Base-by-base conservation (phyloP, 1,139 yeast species). In the Candida neerlandica region DNA sequence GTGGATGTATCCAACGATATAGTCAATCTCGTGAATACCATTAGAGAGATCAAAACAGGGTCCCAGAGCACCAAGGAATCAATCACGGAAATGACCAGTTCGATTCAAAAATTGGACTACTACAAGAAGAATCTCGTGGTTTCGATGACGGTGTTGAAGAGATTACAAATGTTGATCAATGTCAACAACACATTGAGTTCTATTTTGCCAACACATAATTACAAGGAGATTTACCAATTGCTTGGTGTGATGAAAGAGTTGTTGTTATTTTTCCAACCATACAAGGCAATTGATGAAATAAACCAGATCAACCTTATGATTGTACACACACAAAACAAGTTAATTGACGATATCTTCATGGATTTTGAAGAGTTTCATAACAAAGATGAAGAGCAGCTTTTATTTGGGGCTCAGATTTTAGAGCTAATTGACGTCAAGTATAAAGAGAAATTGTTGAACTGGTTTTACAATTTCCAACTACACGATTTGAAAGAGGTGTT, bases 121-220 rank as follows among this genome's bases (percentile, higher is more conserved):
- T 85, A 91, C 42, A 95, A 94, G 70, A 82, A 82, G 63, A 94
- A 94, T 63, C 71, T 94, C 47, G 92, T 90, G 2, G 75, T 82
- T 33, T 83, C 95, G 12, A 89, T 94, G 88, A 90, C 96, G 1
- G 83, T 92, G 33, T 76, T 94, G 54, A 89, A 94, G 60, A 78
- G 97, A 53, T 75, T 95, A 34, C 96, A 91, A 62, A 92, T 92
- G 88, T 75, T 94, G 48, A 78, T 89, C 3, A 84, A 84, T 32
- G 95, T 96, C 12, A 87, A 86, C 63, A 84, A 84, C 44, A 84
- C 83, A 51, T 76, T 94, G 47, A 78, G 78, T 26, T 63, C 68
- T 5, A 71, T 81, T 46, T 71, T 85, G 1, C 61, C 66, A 1
- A 58, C 66, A 3, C 71, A 65, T 40, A 76, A 84, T 48, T 94